Percentiles rank a stretch among this genome's conserved stretches.
phyloP scores from a whole-genome alignment of 139 green algal genomes.

The Chlorella sorokiniana region DNA sequence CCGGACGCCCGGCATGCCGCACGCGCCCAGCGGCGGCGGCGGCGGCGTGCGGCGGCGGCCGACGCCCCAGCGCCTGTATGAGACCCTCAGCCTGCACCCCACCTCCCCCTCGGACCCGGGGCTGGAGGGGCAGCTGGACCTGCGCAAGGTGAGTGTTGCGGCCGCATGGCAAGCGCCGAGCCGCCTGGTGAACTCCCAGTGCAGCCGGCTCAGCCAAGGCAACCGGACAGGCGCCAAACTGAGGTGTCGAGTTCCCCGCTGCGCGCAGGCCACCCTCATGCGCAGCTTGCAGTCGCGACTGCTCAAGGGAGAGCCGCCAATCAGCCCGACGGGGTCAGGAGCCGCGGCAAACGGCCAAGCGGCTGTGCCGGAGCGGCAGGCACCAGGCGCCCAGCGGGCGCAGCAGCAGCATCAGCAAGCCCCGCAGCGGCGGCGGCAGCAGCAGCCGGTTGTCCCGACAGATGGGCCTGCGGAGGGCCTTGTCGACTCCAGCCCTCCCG shows the following conservation, averaged over 20 bases:
- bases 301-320: neutral
- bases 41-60: neutral
- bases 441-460: neutral
- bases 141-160: neutral
- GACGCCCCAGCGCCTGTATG: neutral
- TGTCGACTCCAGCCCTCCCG: neutral
- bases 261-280: conserved; percentile 7
- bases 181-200: neutral
- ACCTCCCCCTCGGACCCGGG: conserved; percentile 19
- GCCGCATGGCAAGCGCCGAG: neutral
- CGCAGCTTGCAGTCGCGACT: conserved; percentile 6
- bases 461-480: neutral
- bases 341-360: neutral
- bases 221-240: neutral
- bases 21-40: neutral
- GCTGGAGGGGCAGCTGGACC: conserved; percentile 12
- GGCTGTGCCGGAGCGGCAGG: neutral
- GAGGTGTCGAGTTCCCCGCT: neutral
- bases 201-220: neutral
- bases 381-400: neutral
- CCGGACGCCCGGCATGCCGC: neutral
- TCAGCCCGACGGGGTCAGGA: neutral
- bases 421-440: neutral
- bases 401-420: neutral
- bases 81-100: conserved; percentile 5